Base-by-base conservation (phyloP, 495 filamentous ascomycete species). In the Penicillium crystallinum region DNA sequence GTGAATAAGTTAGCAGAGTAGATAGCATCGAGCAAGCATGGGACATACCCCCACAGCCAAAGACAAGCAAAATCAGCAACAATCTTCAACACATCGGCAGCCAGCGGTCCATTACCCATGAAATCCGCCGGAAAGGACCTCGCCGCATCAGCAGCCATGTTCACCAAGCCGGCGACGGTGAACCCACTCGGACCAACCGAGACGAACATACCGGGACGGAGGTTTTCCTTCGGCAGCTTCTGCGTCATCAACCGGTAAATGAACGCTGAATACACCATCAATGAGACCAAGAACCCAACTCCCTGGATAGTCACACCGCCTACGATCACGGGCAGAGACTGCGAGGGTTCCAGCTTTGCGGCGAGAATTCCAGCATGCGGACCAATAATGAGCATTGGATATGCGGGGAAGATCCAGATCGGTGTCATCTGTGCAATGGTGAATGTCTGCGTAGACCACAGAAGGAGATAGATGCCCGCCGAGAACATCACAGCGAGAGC, bases 191-290 rank as follows among this genome's bases (percentile, higher is more conserved):
- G 89, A 5, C 89, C 89, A 33, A 95, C 86, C 3, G 81, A 86
- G 40, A 93, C 89, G 56, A 93, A 93, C 79, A 93, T 89, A 41
- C 86, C 89, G 0, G 90, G 90, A 12, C 90, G 79, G 33, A 87
- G 77, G 43, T 75, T 81, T 63, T 90, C 89, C 52, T 80, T 78
- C 4, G 90, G 90, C 0, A 95, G 77, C 65, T 95, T 95, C 58
- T 93, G 88, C 1, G 90, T 92, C 90, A 95, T 95, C 36, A 95
- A 77, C 33, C 90, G 81, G 63, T 93, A 93, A 33, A 95, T 80
- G 59, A 90, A 95, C 33, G 90, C 87, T 14, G 87, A 83, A 55
- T 89, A 90, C 25, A 93, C 83, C 88, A 91, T 91, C 54, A 91
- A 75, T 5, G 85, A 85, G 47, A 95, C 88, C 57, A 93, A 66